These are phyloP conservation scores for Penicillium sp. DNA, from an alignment of 2,329 filamentous ascomycete genomes.

Conservation along the genomic window DNA sequence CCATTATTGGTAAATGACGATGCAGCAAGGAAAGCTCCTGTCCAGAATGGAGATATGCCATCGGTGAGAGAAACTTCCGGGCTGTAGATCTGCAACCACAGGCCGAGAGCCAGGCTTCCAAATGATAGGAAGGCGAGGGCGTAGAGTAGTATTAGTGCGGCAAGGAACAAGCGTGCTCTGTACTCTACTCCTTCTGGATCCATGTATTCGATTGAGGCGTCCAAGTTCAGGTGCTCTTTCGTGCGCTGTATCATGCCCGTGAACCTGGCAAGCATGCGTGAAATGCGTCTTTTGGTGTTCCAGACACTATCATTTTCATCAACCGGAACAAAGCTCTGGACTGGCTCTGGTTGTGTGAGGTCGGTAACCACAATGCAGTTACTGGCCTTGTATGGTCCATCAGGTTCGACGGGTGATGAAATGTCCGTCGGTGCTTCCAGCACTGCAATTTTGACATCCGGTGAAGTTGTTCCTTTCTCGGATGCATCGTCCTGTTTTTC, in stretches of 20 bases:
- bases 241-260: not conserved
- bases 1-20: conserved; percentile 58
- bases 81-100: conserved; percentile 46
- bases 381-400: not conserved
- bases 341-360: not conserved
- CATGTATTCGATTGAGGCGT: conserved; percentile 32
- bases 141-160: conserved; percentile 45
- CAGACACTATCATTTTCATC: not conserved
- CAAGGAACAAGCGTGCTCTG: conserved; percentile 36
- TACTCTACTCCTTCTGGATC: conserved; percentile 45
- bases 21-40: conserved; percentile 52
- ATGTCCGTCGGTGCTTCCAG: not conserved
- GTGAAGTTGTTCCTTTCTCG: not conserved
- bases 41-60: conserved; percentile 53
- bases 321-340: not conserved
- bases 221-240: not conserved
- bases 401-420: not conserved
- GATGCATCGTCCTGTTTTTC: not conserved
- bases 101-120: conserved; percentile 48
- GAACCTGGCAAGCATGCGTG: not conserved
- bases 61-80: conserved; percentile 44
- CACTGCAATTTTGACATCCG: not conserved
- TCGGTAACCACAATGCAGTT: not conserved
- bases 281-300: not conserved
- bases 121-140: conserved; percentile 49